phyloP scores from a whole-genome alignment of 2,329 filamentous ascomycete species.

The Conoideocrella luteorostrata region DNA sequence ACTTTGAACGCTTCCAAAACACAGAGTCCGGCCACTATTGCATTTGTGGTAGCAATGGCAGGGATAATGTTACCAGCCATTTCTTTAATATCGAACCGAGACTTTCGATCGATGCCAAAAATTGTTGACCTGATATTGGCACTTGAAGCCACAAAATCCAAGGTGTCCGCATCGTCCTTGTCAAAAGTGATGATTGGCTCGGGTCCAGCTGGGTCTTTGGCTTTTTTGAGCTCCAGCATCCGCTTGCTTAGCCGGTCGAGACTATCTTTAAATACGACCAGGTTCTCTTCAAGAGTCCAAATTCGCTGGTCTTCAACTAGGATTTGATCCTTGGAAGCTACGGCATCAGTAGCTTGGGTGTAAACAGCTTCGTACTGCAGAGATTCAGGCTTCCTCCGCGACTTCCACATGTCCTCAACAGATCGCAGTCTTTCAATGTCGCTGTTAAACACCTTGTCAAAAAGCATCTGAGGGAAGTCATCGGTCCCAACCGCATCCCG shows the following conservation, averaged over 20 bases:
- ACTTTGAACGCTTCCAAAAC: slow-evolving; percentile 92
- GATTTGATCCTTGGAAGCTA: slow-evolving; percentile 48
- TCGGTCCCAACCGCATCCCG: slow-evolving; percentile 71
- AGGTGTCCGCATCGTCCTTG: slow-evolving; percentile 91
- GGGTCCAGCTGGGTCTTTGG: slow-evolving; percentile 39
- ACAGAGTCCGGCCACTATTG: slow-evolving; percentile 87
- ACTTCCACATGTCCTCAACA: slow-evolving; percentile 97
- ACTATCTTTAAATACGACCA: slow-evolving; percentile 81
- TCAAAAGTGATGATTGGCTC: slow-evolving; percentile 77
- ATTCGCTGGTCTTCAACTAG: slow-evolving; percentile 62
- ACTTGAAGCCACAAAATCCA: slow-evolving; percentile 88
- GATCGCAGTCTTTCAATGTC: slow-evolving; percentile 77
- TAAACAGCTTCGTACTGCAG: slow-evolving; percentile 62
- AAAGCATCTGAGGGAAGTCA: slow-evolving; percentile 72
- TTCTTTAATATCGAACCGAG: slow-evolving; percentile 95
- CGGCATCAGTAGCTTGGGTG: slow-evolving; percentile 40
- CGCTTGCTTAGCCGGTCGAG: slow-evolving; percentile 70
- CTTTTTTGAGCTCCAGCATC: slow-evolving; percentile 55
- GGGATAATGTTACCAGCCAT: slow-evolving; percentile 99
- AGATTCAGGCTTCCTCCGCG: slow-evolving; percentile 64
- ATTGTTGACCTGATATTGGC: slow-evolving; percentile 83
- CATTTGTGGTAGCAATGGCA: slow-evolving; percentile 95
- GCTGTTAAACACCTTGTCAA: slow-evolving; percentile 84
- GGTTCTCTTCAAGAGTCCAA: slow-evolving; percentile 80
- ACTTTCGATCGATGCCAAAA: slow-evolving; percentile 84